Conservation (phyloP, 306 rosid species). For the Citrullus amarus region DNA sequence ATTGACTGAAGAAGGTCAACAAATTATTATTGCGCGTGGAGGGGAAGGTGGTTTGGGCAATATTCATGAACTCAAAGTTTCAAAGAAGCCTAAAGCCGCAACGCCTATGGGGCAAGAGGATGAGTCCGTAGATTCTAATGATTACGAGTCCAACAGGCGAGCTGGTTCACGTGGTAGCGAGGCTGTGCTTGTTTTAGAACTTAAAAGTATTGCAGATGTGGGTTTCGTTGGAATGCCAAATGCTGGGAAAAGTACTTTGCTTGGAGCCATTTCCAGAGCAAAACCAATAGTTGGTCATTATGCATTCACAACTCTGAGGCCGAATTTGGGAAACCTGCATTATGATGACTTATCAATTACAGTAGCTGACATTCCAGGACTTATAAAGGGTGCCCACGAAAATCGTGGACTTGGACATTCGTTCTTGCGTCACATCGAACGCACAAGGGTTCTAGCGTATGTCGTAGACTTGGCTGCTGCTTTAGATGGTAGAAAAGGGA, state of each 20-base stretch:
- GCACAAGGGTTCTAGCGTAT: slow-evolving; percentile 73
- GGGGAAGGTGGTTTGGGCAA: slow-evolving; percentile 82
- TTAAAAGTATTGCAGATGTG: slow-evolving; percentile 89
- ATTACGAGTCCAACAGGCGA: slow-evolving; percentile 24
- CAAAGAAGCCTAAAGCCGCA: slow-evolving; percentile 24
- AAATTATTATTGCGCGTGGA: slow-evolving; percentile 49
- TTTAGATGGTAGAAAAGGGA: slow-evolving; percentile 63
- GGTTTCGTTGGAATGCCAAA: slow-evolving; percentile 95
- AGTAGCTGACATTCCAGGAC: slow-evolving; percentile 90
- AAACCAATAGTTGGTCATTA: slow-evolving; percentile 77
- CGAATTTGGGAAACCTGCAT: slow-evolving; percentile 79
- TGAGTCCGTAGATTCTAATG: slow-evolving; percentile 11
- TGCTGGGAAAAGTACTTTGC: slow-evolving; percentile 94
- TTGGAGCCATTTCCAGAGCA: slow-evolving; percentile 81
- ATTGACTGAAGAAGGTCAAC: slow-evolving; percentile 67
- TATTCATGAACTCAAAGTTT: slow-evolving; percentile 21
- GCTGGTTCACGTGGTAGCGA: slow-evolving; percentile 59
- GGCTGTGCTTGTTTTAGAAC: slow-evolving; percentile 60
- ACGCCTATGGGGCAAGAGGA: slow-evolving; percentile 14
- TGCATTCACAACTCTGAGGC: slow-evolving; percentile 87
- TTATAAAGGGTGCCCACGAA: slow-evolving; percentile 83
- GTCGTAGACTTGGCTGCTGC: slow-evolving; percentile 83
- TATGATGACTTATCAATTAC: slow-evolving; percentile 74
- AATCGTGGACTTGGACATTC: slow-evolving; percentile 86
- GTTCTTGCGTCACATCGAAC: slow-evolving; percentile 86